Conservation (phyloP, 2,329 filamentous ascomycete genomes). For the Fusarium lyarnte region DNA sequence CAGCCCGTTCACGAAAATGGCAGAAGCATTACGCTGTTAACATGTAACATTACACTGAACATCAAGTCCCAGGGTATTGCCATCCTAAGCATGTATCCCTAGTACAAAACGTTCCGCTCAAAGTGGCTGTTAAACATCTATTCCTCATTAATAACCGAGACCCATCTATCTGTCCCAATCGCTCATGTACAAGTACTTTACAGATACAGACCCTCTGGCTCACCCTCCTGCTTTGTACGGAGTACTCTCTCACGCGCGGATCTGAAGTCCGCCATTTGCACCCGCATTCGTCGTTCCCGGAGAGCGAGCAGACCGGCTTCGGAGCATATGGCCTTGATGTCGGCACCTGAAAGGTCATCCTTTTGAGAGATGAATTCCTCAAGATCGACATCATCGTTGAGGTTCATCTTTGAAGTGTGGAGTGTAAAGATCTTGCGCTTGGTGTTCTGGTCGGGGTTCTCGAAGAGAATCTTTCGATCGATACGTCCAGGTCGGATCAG, state of each 20-base stretch:
- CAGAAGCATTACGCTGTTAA: not conserved
- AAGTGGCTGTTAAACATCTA: constrained; percentile 28
- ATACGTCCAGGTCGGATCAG: constrained; percentile 97
- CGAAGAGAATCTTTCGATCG: constrained; percentile 91
- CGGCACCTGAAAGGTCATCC: constrained; percentile 94
- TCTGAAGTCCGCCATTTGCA: constrained; percentile 98
- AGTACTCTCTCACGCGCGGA: constrained; percentile 91
- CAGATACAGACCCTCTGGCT: constrained; percentile 98
- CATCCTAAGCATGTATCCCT: not conserved
- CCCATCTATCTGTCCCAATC: constrained; percentile 34
- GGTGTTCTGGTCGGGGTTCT: constrained; percentile 82
- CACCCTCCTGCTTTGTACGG: constrained; percentile 98
- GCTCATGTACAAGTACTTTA: constrained; percentile 59
- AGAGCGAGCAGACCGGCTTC: constrained; percentile 95
- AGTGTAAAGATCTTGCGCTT: constrained; percentile 98
- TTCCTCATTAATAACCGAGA: constrained; percentile 35
- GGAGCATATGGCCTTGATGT: constrained; percentile 99
- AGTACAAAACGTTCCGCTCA: not conserved
- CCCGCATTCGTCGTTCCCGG: constrained; percentile 94
- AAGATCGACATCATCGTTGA: constrained; percentile 95
- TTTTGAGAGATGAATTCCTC: constrained; percentile 99
- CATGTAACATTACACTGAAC: constrained; percentile 3
- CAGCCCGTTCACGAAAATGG: not conserved
- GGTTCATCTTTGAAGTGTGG: constrained; percentile 98
- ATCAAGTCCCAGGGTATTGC: not conserved